Base-by-base conservation (phyloP, 495 filamentous ascomycete genomes). In the Podospora bellae-mahoneyi region DNA sequence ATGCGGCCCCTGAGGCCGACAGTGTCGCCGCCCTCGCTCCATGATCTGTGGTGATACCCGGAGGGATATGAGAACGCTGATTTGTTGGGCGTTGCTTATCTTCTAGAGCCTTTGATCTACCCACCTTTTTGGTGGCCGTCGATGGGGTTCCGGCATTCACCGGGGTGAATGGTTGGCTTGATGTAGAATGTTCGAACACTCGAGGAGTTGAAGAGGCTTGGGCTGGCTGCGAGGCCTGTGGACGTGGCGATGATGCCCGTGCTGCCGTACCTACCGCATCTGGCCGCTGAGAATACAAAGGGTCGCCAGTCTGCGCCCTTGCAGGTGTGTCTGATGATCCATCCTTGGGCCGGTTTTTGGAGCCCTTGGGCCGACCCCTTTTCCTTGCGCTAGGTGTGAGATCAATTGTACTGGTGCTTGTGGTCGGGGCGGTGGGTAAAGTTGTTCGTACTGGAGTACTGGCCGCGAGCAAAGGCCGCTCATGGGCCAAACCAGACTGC, bases 311-410 rank as follows among this genome's bases (percentile, higher is more conserved):
- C 59, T 53, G 61, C 63, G 69, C 20, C 18, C 32, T n/a, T 20
- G 32, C 54, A 59, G 68, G n/a, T 53, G 67, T 30, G 15, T 60
- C 13, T 48, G 1, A 48, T 5, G 64, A 18, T 30, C 60, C 60
- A 28, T 77, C 73, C 66, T 82, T 84, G 16, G 82, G 82, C 0
- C 79, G 75, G 60, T 84, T 84, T 67, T 81, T 84, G 0, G 82
- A 84, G 7, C 82, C 82, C 48, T 82, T 84, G 0, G 82, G 82
- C 0, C 78, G 74, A 7, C 78, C 78, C 65, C 77, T 72, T 57
- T 69, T 76, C 57, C 71, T 72, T 61, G 75, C 48, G 70, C 74
- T 70, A 27, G 78, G 48, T 61, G 73, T 73, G n/a, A 27, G 44
- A n/a, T 71, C 65, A 3, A 53, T 27, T 18, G 65, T 20, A 3